Conservation (phyloP, 108 stramenopile genomes). For the Nitzschia palea region DNA sequence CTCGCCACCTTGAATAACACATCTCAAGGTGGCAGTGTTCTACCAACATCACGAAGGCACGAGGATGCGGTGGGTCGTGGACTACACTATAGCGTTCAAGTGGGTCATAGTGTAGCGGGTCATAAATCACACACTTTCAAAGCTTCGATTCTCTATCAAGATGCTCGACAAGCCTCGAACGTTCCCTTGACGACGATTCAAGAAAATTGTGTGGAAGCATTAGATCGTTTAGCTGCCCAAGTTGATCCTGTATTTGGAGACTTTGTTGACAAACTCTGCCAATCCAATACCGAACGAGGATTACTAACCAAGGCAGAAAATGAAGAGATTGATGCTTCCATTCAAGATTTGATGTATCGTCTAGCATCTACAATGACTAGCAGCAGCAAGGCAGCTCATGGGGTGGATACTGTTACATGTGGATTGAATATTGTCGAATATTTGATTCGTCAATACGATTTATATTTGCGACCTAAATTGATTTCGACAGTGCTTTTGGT, state of each 20-base stretch:
- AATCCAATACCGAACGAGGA: constrained; percentile 13
- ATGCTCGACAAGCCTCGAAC: constrained; percentile 60
- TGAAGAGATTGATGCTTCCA: constrained; percentile 14
- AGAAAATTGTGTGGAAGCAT: constrained; percentile 58
- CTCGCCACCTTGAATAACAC: constrained; percentile 46
- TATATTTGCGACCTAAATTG: constrained; percentile 52
- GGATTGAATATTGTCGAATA: constrained; percentile 71
- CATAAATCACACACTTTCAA: constrained; percentile 31
- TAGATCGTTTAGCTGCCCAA: constrained; percentile 27
- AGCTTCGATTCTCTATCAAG: constrained; percentile 64
- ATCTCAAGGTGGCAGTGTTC: constrained; percentile 1
- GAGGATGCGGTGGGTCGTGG: constrained; percentile 64
- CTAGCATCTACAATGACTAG: constrained; percentile 13
- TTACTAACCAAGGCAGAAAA: constrained; percentile 18
- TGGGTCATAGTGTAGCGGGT: constrained; percentile 45
- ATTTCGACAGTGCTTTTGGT: constrained; percentile 40
- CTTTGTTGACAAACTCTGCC: constrained; percentile 17
- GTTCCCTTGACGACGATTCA: constrained; percentile 57
- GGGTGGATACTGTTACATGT: background rate
- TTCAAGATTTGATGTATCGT: constrained; percentile 24
- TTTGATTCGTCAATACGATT: constrained; percentile 63
- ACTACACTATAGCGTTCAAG: constrained; percentile 49
- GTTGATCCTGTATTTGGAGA: constrained; percentile 21
- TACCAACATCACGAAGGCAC: constrained; percentile 38
- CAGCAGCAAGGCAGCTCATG: background rate